Base-by-base conservation (phyloP, 1,284 basidiomycete genomes). In the Leccinum fuscescens region DNA sequence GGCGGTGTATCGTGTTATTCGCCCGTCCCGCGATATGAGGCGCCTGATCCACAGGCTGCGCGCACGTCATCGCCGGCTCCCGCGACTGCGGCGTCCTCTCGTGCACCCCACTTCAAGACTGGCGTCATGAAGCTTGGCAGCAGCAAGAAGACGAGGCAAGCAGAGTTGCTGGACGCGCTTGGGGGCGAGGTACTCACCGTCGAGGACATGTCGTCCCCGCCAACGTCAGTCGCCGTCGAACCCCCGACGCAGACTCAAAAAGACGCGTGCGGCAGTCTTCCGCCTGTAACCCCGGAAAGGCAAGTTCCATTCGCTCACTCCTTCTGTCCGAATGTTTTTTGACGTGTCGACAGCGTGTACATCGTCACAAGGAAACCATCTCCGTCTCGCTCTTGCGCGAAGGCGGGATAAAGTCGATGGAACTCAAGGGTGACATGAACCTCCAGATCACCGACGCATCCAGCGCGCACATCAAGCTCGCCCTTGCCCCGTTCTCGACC, bases 351-450 rank as follows among this genome's bases (percentile, higher is more conserved):
- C 57, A 96, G 94, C 65, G 84, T 98, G 12, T 94, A 98, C 73
- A 79, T 96, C 65, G 81, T 86, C 52, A 86, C 72, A 92, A 90
- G 65, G 96, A 99, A 76, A 85, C 85, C 59, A 78, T 98, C 51
- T 89, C 90, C 6, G 81, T 93, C 29, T 86, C 89, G 12, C 81
- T 98, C 54, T 82, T 92, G 57, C 91, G 94, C 53, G 96, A 98
- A 74, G 96, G 96, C 48, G 95, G 95, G 31, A 79, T 98, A 35
- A 85, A 94, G 72, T 86, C 89, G 4, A 86, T 97, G 77, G 93
- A 98, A 69, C 82, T 98, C 68, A 94, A 93, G 72, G 96, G 96
- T 49, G 94, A 97, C 72, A 90, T 98, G 82, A 94, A 96, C 75
- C 83, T 99, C 42, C 87, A 88, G 59, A 90, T 98, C 66, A 80